Evolutionary conservation across 345 rosid species (phyloP), one percentile per base, ranked within the genome.

Genomic region (Moricandia moricandioides): DNA sequence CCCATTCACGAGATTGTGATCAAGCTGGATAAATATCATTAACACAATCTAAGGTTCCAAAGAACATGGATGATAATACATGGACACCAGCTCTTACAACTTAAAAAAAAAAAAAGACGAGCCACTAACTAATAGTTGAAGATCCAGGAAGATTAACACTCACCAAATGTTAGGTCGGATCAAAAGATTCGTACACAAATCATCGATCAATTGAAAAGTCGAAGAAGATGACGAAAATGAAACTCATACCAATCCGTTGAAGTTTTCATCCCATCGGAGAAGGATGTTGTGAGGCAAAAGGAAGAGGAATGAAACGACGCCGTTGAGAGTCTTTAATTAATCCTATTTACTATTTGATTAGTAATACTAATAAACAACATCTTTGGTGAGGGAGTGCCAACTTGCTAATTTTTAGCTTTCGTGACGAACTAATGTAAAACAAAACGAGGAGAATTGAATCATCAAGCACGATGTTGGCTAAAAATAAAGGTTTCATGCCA

Each of bases 1-100:
- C 26, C 49, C 58, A 58, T 47, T 79, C 71, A 68, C 61, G 69
- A 64, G 73, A 83, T 72, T 27, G 49, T 72, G 73, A 76, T 59
- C 60, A 77, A 65, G 70, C 70, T 67, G 57, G 31, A 7, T 13
- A n/a, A n/a, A n/a, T n/a, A n/a, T n/a, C n/a, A n/a, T n/a, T n/a
- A n/a, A n/a, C n/a, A n/a, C n/a, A n/a, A n/a, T n/a, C n/a, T n/a
- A n/a, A n/a, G n/a, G n/a, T n/a, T n/a, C n/a, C n/a, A n/a, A n/a
- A n/a, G n/a, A n/a, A n/a, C n/a, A n/a, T n/a, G n/a, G n/a, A n/a
- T n/a, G n/a, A n/a, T n/a, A n/a, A n/a, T n/a, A n/a, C n/a, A n/a
- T n/a, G n/a, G n/a, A n/a, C n/a, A n/a, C n/a, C n/a, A n/a, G n/a
- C n/a, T n/a, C n/a, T n/a, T n/a, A n/a, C n/a, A n/a, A n/a, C n/a